phyloP scores from a whole-genome alignment of 305 asterid genomes.

The Caryopteris hybrid region DNA sequence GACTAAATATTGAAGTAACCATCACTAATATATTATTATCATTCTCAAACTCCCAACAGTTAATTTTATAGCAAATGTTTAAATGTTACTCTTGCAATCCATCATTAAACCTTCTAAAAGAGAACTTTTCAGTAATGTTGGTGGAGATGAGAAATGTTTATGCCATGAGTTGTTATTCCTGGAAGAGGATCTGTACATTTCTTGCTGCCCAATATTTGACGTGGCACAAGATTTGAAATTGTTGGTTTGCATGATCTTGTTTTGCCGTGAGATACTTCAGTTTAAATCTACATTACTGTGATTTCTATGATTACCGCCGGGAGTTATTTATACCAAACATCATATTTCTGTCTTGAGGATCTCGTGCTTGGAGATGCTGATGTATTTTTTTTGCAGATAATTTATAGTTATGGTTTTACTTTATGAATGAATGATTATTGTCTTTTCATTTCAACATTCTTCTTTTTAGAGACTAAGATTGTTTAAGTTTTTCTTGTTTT shows the following conservation, averaged over 20 bases:
- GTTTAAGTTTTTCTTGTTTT: not conserved
- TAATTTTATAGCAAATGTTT: not conserved
- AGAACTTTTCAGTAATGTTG: not conserved
- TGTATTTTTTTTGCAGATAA: not conserved
- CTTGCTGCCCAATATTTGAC: slow-evolving; percentile 1
- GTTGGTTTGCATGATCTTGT: slow-evolving; percentile 3
- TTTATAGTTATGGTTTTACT: not conserved
- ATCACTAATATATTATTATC: not conserved
- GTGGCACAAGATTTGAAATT: not conserved
- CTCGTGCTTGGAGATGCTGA: not conserved
- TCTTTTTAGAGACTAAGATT: not conserved
- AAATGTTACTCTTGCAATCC: slow-evolving; percentile 2
- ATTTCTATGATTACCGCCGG: not conserved
- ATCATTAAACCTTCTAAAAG: not conserved
- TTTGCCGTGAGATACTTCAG: slow-evolving; percentile 5
- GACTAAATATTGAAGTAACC: not conserved
- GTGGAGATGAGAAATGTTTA: not conserved
- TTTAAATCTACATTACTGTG: not conserved
- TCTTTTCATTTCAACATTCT: too few species aligned
- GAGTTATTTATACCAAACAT: not conserved
- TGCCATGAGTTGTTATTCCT: not conserved
- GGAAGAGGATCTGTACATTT: slow-evolving; percentile 1
- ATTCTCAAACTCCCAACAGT: slow-evolving; percentile 2
- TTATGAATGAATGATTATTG: not conserved
- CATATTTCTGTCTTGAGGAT: not conserved